Conservation (phyloP, 2,329 filamentous ascomycete species). For the Penicillium sp. region DNA sequence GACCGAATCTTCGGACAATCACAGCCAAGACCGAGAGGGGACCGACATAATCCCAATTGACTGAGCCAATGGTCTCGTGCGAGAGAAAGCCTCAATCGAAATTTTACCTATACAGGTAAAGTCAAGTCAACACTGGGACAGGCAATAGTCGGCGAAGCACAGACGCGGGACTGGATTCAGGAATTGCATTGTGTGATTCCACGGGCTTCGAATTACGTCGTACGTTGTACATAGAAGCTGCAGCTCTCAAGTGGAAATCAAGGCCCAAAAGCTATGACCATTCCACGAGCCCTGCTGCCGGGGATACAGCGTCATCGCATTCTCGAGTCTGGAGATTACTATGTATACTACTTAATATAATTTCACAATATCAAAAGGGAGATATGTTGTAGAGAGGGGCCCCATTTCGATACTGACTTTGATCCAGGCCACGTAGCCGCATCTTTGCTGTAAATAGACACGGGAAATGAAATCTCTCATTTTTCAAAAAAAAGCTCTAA, state of each 20-base stretch:
- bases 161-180: conserved; percentile 2
- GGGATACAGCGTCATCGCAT: not conserved
- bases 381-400: too few relatives aligned
- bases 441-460: not conserved
- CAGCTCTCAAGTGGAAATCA: not conserved
- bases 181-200: conserved; percentile 3
- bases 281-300: not conserved
- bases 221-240: not conserved
- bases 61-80: not conserved
- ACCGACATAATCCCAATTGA: not conserved
- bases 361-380: too few relatives aligned
- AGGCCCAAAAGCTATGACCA: not conserved
- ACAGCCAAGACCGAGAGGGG: conserved; percentile 1
- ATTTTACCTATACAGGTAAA: not conserved
- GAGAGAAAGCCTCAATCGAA: not conserved
- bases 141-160: not conserved
- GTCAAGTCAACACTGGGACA: too few relatives aligned
- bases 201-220: conserved; percentile 13
- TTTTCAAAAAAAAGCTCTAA: conserved; percentile 13
- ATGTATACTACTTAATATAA: too few relatives aligned
- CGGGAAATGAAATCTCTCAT: conserved; percentile 7
- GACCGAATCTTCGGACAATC: not conserved
- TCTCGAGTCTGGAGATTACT: not conserved
- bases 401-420: not conserved
- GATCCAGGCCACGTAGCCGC: not conserved